Evolutionary conservation across 257 asterid species (phyloP).

Genomic region (Salvia hispanica): DNA sequence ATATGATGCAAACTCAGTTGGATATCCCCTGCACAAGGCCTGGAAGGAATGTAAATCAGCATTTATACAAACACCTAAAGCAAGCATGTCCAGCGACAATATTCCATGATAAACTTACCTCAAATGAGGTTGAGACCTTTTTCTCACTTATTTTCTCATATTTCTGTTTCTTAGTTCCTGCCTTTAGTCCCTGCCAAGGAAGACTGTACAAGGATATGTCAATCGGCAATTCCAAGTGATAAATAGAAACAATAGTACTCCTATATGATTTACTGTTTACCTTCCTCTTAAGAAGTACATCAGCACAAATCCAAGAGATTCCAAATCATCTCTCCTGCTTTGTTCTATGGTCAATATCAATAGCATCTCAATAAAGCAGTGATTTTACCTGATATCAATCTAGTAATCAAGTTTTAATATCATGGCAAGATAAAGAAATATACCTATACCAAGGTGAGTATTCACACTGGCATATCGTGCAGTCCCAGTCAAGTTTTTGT

Average conservation of each 20-base stretch:
- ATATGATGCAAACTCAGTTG: constrained; percentile 92
- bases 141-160: constrained; percentile 94
- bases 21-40: constrained; percentile 88
- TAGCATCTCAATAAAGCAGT: constrained; percentile 23
- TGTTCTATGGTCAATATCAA: constrained; percentile 55
- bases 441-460: constrained; percentile 96
- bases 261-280: constrained; percentile 38
- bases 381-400: constrained; percentile 14
- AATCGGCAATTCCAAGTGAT: constrained; percentile 36
- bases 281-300: constrained; percentile 97
- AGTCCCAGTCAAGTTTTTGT: constrained; percentile 96
- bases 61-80: constrained; percentile 25
- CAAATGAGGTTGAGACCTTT: constrained; percentile 93
- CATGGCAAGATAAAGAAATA: constrained; percentile 23
- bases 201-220: constrained; percentile 62
- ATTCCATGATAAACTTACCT: constrained; percentile 52
- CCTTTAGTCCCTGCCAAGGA: constrained; percentile 98
- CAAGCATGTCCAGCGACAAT: constrained; percentile 23
- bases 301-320: constrained; percentile 93
- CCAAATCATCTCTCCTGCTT: constrained; percentile 99
- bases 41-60: constrained; percentile 39
- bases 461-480: constrained; percentile 99
- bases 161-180: constrained; percentile 93
- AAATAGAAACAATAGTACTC: constrained; percentile 30
- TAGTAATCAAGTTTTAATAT: constrained; percentile 20